Base-by-base conservation (phyloP, 108 stramenopile species). In the Cyclostephanos tholiformis region DNA sequence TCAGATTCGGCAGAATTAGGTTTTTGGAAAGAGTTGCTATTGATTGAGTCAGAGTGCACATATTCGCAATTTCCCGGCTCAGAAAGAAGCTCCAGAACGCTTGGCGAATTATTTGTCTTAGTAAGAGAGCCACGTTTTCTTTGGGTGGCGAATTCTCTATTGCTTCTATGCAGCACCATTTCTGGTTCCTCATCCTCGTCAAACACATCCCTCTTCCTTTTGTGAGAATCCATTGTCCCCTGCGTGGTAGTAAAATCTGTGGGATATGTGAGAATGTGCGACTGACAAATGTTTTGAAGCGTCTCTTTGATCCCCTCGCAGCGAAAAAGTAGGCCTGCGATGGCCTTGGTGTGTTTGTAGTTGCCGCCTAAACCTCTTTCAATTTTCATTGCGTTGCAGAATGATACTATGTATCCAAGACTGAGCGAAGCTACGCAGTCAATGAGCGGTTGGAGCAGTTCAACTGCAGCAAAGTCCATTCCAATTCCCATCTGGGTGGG, bases 371-470 rank as follows among this genome's bases (percentile, higher is more conserved):
- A 46, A 53, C 23, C 27, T 25, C 52, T 61, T 12, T 50, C 63
- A 22, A 16, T 27, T 57, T 67, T 63, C 16, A 63, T 50, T 16
- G 49, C 27, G 35, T 44, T 59, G 39, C 79, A 79, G 52, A 79
- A 59, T 16, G 61, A 66, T 25, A 29, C 27, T 29, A 73, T 72
- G 10, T 62, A 63, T 44, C 72, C 62, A 26, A 73, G 63, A 56
- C 79, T 73, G 17, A 63, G 51, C 39, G 22, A 53, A n/a, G 67
- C 71, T 11, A 79, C 62, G 17, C 52, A 16, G 35, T 72, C 67
- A 56, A 79, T 38, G 41, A 79, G 53, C 14, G 79, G 67, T 36
- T 73, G 67, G 69, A 79, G 79, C 12, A 73, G 67, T 35, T 67
- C 51, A 41, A 27, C 67, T 44, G 62, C 51, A 67, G 72, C 79